Conservation (phyloP, 2,329 filamentous ascomycete genomes). For the Sporothrix curviconia region DNA sequence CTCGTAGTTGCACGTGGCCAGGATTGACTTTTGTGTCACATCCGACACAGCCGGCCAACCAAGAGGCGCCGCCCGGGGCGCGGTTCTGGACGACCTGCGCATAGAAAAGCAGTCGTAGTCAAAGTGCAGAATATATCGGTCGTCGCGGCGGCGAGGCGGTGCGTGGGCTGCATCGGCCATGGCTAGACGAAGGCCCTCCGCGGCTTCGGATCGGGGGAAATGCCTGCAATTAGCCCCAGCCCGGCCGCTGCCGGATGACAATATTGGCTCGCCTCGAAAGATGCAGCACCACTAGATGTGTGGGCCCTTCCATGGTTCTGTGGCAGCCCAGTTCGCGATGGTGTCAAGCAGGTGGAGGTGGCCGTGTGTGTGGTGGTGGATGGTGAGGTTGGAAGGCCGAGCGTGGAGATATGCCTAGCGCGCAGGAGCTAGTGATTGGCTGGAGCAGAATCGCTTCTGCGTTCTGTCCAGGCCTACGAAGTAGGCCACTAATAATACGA, state of each 20-base stretch:
- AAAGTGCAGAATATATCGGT: conserved; percentile 73
- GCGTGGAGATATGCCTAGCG: too few species aligned
- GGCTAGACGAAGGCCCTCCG: too few species aligned
- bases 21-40: conserved; percentile 86
- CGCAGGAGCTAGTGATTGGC: too few species aligned
- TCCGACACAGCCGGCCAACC: conserved; percentile 68
- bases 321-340: neutral
- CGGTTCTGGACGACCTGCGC: conserved; percentile 82
- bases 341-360: neutral
- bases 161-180: neutral
- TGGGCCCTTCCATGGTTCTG: neutral
- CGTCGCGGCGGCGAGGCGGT: conserved; percentile 42
- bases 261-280: neutral
- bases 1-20: conserved; percentile 91
- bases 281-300: neutral
- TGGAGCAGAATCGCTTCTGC: too few species aligned
- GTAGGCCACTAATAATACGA: too few species aligned
- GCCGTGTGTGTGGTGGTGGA: neutral
- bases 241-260: neutral
- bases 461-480: too few species aligned
- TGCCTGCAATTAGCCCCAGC: too few species aligned
- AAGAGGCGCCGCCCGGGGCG: conserved; percentile 48
- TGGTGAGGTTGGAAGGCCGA: neutral
- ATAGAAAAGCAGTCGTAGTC: conserved; percentile 92
- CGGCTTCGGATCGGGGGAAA: neutral